Conservation (phyloP, 2,329 filamentous ascomycete species). For the Nothophoma quercina region DNA sequence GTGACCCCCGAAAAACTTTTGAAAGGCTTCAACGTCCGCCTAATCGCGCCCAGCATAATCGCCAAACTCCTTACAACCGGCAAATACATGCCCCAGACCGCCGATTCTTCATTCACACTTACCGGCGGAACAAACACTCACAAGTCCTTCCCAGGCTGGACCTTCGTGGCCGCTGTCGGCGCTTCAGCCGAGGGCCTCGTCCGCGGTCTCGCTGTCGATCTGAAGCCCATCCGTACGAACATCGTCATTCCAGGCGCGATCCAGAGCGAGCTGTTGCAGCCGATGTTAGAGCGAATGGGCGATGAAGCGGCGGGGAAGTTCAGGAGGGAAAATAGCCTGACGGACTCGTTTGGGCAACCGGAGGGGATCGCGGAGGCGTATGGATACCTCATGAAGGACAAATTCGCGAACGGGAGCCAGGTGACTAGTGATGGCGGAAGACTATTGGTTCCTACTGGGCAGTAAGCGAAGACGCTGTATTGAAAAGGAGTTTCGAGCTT, state of each 20-base stretch:
- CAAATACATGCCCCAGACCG: constrained; percentile 42
- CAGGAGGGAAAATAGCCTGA: constrained; percentile 30
- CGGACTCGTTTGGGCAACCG: constrained; percentile 32
- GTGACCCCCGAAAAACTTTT: constrained; percentile 33
- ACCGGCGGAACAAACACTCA: constrained; percentile 50
- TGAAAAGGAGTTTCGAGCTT: no score
- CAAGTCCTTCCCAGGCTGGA: constrained; percentile 47
- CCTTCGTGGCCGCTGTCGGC: constrained; percentile 35
- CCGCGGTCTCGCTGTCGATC: constrained; percentile 51
- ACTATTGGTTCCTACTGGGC: constrained; percentile 24
- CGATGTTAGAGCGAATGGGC: constrained; percentile 20
- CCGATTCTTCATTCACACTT: constrained; percentile 49
- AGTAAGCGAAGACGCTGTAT: no score
- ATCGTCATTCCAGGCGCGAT: constrained; percentile 52
- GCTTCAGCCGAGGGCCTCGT: constrained; percentile 42
- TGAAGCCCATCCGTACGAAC: constrained; percentile 55
- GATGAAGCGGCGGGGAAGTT: constrained; percentile 27
- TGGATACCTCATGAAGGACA: constrained; percentile 55
- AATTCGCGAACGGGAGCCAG: constrained; percentile 48
- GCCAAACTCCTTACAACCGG: constrained; percentile 50
- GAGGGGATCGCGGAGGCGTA: constrained; percentile 56
- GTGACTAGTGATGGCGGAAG: constrained; percentile 50
- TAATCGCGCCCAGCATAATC: constrained; percentile 47
- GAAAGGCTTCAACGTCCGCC: constrained; percentile 41
- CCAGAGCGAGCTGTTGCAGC: constrained; percentile 51